Evolutionary conservation across 331 rosid species (phyloP).

Genomic region (Dryas integrifolia): DNA sequence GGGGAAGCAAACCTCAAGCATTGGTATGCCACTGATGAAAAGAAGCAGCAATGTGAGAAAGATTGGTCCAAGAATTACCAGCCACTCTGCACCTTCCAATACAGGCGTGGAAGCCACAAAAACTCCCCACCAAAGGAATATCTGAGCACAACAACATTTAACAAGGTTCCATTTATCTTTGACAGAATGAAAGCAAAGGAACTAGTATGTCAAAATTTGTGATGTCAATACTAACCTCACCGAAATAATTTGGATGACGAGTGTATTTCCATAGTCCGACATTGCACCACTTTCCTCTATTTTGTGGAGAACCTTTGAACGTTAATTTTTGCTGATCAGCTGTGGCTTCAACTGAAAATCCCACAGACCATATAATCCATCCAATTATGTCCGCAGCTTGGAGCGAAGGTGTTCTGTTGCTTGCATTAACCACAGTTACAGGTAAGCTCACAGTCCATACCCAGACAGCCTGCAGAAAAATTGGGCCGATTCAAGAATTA

Average conservation of each 20-base stretch:
- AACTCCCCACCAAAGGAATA: conserved; percentile 97
- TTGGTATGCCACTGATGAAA: conserved; percentile 85
- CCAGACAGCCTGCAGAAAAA: conserved; percentile 79
- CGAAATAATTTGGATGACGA: conserved; percentile 98
- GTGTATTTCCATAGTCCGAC: conserved; percentile 79
- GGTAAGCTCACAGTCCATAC: conserved; percentile 98
- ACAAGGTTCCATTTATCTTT: conserved; percentile 19
- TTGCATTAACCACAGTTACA: conserved; percentile 78
- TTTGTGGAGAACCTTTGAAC: conserved; percentile 58
- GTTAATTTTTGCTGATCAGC: conserved; percentile 87
- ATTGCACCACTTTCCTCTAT: conserved; percentile 86
- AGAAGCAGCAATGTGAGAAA: conserved; percentile 88
- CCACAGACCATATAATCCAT: conserved; percentile 80
- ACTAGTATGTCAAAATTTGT: background rate
- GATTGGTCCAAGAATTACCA: conserved; percentile 77
- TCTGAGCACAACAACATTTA: conserved; percentile 47
- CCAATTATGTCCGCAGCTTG: conserved; percentile 67
- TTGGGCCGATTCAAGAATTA: background rate
- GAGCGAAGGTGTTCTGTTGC: conserved; percentile 54
- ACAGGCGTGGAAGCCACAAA: conserved; percentile 80
- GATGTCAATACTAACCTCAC: conserved; percentile 66
- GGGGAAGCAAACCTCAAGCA: conserved; percentile 78
- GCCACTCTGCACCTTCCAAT: conserved; percentile 80
- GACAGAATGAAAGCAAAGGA: background rate
- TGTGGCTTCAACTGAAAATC: conserved; percentile 63